phyloP scores from a whole-genome alignment of 768 basidiomycete genomes.

The Lactifluus pinguis region DNA sequence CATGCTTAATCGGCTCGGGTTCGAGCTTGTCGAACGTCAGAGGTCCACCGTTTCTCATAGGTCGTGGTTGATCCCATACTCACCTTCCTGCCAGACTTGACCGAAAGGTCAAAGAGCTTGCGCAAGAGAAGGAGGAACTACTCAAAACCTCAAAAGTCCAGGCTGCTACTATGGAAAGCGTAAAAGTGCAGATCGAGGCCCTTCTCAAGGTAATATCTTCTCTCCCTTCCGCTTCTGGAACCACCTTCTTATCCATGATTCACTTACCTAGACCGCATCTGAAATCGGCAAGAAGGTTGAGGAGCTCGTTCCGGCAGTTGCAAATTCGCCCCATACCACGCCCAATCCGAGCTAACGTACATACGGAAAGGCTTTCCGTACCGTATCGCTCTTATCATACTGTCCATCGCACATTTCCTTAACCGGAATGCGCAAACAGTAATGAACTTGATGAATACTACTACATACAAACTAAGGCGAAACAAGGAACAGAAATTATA shows the following conservation, averaged over 20 bases:
- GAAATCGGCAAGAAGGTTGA: conserved; percentile 20
- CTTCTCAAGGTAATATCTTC: conserved; percentile 52
- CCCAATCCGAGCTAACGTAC: neutral
- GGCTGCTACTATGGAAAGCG: conserved; percentile 59
- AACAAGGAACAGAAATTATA: neutral
- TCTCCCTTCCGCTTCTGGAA: neutral
- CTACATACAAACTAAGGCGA: conserved; percentile 4
- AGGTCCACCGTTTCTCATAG: conserved; percentile 40
- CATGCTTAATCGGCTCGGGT: conserved; percentile 80
- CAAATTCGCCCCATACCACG: neutral
- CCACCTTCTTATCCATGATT: neutral
- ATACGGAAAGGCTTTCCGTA: too few relatives aligned
- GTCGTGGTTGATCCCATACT: conserved; percentile 3
- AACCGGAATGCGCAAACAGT: neutral
- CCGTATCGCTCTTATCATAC: neutral
- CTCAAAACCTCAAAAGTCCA: conserved; percentile 75
- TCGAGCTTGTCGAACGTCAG: conserved; percentile 83
- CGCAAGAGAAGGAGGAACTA: conserved; percentile 65
- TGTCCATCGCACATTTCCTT: neutral
- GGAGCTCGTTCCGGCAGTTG: conserved; percentile 13
- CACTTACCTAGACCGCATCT: conserved; percentile 13
- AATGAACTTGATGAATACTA: conserved; percentile 6
- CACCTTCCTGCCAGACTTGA: conserved; percentile 46
- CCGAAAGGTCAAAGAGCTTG: conserved; percentile 56
- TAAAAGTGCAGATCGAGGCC: conserved; percentile 69